Percentiles rank a stretch among this genome's conserved stretches.
These are phyloP conservation scores for Esteya vermicola DNA, from an alignment of 2,329 filamentous ascomycete species.

Conservation along the genomic window DNA sequence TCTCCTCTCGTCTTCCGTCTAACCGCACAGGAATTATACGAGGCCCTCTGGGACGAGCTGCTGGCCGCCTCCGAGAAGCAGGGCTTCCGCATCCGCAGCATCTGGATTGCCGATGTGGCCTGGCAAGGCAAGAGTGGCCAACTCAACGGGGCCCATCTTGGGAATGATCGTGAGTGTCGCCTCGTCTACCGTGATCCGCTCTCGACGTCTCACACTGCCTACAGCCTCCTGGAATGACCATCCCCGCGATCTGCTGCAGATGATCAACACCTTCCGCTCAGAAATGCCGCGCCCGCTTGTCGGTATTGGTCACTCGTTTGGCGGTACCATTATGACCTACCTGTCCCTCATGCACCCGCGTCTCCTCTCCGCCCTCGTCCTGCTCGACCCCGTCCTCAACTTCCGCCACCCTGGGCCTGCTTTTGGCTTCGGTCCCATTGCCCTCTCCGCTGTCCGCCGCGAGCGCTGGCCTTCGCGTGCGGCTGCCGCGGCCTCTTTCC, in stretches of 20 bases:
- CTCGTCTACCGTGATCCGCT: neutral
- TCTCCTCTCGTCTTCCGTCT: neutral
- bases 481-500: slow-evolving; percentile 53
- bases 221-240: slow-evolving; percentile 77
- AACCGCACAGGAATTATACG: slow-evolving; percentile 59
- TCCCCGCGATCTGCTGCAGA: slow-evolving; percentile 66
- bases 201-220: slow-evolving; percentile 4
- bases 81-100: slow-evolving; percentile 59
- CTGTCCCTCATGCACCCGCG: slow-evolving; percentile 67
- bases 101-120: slow-evolving; percentile 85
- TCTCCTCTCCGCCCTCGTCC: slow-evolving; percentile 57
- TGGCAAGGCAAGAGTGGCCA: slow-evolving; percentile 70
- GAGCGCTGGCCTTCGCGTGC: slow-evolving; percentile 70
- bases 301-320: slow-evolving; percentile 82
- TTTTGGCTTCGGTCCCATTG: slow-evolving; percentile 27
- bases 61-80: slow-evolving; percentile 38
- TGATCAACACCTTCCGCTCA: slow-evolving; percentile 70
- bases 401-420: slow-evolving; percentile 27
- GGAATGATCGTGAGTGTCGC: slow-evolving; percentile 64
- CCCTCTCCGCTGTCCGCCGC: slow-evolving; percentile 55
- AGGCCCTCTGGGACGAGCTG: slow-evolving; percentile 81
- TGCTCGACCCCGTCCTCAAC: slow-evolving; percentile 81
- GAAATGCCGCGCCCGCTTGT: slow-evolving; percentile 71
- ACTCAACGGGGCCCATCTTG: slow-evolving; percentile 61
- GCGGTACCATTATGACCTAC: slow-evolving; percentile 58